Percentiles rank a stretch among this genome's conserved stretches.
Evolutionary conservation across 164 flowering plant species (phyloP).

Genomic region (Warburgia ugandensis): DNA sequence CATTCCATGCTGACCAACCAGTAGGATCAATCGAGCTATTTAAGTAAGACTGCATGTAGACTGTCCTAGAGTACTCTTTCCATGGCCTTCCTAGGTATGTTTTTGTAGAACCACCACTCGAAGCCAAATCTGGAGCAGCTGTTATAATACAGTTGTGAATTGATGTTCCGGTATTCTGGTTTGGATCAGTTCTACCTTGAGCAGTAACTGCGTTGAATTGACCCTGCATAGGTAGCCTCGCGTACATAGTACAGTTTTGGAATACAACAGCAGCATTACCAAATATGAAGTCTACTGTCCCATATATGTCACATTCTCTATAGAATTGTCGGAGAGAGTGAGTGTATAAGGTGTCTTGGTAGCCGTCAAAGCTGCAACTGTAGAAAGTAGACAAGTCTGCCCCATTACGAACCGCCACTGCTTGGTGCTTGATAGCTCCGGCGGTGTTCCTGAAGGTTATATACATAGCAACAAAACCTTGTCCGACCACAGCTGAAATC

Average conservation of each 20-base stretch:
- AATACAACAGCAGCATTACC: conserved; percentile 61
- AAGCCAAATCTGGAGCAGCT: conserved; percentile 30
- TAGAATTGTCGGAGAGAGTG: conserved; percentile 37
- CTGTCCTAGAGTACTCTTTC: conserved; percentile 43
- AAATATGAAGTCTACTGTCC: conserved; percentile 71
- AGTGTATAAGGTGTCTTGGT: conserved; percentile 35
- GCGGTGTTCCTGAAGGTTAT: conserved; percentile 64
- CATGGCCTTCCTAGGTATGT: conserved; percentile 48
- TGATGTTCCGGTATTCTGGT: conserved; percentile 28
- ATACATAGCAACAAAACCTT: conserved; percentile 34
- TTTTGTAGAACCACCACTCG: conserved; percentile 10
- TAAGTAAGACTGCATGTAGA: conserved; percentile 28
- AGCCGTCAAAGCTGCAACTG: conserved; percentile 34
- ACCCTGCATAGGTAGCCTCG: conserved; percentile 29
- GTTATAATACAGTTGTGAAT: conserved; percentile 29
- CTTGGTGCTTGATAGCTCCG: conserved; percentile 55
- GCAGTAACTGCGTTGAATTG: conserved; percentile 29
- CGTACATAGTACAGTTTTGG: conserved; percentile 45
- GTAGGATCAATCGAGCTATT: conserved; percentile 20
- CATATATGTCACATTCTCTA: conserved; percentile 39
- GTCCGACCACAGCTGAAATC: conserved; percentile 38
- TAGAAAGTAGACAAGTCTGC: conserved; percentile 50
- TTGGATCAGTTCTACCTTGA: conserved; percentile 31
- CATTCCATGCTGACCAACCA: conserved; percentile 40
- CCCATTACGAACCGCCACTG: conserved; percentile 56